Evolutionary conservation across 2,329 filamentous ascomycete genomes (phyloP).

Genomic region (Colletotrichum godetiae): DNA sequence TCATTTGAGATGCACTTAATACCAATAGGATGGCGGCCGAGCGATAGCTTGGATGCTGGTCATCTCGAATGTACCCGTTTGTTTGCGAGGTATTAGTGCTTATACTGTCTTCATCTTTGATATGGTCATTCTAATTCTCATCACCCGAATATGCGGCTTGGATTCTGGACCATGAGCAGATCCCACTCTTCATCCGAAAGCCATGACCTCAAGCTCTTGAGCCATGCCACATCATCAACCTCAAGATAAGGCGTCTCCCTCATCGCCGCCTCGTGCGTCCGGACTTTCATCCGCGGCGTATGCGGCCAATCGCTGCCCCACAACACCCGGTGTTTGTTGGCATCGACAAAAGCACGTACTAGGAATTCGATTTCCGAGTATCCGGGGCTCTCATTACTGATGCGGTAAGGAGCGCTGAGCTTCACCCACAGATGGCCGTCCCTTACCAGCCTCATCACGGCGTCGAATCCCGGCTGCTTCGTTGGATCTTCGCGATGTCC

Average conservation of each 20-base stretch:
- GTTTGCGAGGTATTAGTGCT: too few species aligned
- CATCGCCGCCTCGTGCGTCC: conserved; percentile 46
- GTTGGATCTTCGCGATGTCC: conserved; percentile 39
- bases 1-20: too few species aligned
- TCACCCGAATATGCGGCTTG: conserved; percentile 1
- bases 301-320: conserved; percentile 55
- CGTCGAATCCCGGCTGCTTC: conserved; percentile 43
- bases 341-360: conserved; percentile 45
- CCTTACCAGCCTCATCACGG: conserved; percentile 44
- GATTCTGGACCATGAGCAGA: conserved; percentile 36
- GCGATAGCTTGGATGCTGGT: too few species aligned
- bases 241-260: conserved; percentile 42
- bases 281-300: conserved; percentile 50
- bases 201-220: conserved; percentile 39
- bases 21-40: too few species aligned
- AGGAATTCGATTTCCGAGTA: conserved; percentile 46
- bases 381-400: conserved; percentile 42
- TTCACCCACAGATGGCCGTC: conserved; percentile 49
- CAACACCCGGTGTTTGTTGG: conserved; percentile 45
- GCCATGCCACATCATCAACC: conserved; percentile 41
- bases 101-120: too few species aligned
- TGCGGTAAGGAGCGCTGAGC: conserved; percentile 50
- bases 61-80: too few species aligned
- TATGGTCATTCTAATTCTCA: too few species aligned
- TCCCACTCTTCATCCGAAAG: conserved; percentile 40